A percentile compares a stretch with the other conserved stretches of the same genome.
Conservation (phyloP, 2,329 filamentous ascomycete genomes). For the Microcera coccophila region DNA sequence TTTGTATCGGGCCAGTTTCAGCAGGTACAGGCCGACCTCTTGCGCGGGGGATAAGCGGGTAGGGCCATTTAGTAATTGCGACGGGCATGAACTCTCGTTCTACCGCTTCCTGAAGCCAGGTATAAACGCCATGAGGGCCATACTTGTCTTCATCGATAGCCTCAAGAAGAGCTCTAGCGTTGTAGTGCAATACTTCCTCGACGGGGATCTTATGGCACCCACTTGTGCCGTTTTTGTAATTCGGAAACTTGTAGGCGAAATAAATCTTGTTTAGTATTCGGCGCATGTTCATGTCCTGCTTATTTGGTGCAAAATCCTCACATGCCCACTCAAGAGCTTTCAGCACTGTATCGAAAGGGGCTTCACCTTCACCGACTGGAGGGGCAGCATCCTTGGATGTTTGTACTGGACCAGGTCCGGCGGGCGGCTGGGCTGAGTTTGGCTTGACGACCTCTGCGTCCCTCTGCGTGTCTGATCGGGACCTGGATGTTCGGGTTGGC, state of each 20-base stretch:
- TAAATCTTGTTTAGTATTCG: not conserved
- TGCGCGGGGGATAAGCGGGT: constrained; percentile 16
- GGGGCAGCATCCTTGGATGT: too few relatives aligned
- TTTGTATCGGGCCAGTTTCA: constrained; percentile 1
- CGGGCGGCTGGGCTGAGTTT: too few relatives aligned
- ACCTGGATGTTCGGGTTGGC: constrained; percentile 15
- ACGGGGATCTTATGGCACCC: constrained; percentile 41
- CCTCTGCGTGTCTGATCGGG: too few relatives aligned
- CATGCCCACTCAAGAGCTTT: constrained; percentile 24
- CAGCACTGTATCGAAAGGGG: constrained; percentile 28
- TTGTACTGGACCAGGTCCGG: too few relatives aligned
- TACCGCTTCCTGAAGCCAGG: constrained; percentile 33
- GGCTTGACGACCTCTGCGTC: too few relatives aligned
- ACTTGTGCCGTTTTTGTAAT: constrained; percentile 22
- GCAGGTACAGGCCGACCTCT: not conserved
- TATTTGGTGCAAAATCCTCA: constrained; percentile 2
- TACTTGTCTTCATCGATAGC: constrained; percentile 34
- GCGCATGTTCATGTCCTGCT: not conserved
- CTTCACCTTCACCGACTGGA: constrained; percentile 4
- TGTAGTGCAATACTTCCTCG: constrained; percentile 43
- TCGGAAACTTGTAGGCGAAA: constrained; percentile 1
- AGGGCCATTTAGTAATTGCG: constrained; percentile 31
- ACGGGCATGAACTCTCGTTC: constrained; percentile 24
- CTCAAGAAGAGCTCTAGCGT: constrained; percentile 38
- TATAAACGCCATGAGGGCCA: constrained; percentile 28